These are phyloP conservation scores for Claviceps pazoutovae DNA, from an alignment of 2,329 filamentous ascomycete genomes.

Conservation along the genomic window DNA sequence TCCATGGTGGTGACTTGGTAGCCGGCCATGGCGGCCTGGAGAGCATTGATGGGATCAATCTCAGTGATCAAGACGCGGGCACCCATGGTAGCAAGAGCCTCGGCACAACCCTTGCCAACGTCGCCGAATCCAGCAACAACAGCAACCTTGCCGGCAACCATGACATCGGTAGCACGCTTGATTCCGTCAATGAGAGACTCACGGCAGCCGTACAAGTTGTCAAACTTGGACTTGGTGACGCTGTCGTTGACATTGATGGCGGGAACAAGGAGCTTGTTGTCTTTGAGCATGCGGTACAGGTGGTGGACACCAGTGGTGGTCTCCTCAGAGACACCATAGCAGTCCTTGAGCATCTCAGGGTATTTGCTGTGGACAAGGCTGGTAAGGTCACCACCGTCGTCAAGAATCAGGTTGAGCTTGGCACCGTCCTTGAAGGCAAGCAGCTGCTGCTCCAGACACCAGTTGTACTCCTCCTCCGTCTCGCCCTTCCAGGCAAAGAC, in stretches of 20 bases:
- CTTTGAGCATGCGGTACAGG: constrained; percentile 96
- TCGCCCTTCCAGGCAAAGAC: constrained; percentile 74
- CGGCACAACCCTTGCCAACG: constrained; percentile 95
- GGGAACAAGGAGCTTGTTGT: constrained; percentile 75
- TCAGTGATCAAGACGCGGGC: constrained; percentile 93
- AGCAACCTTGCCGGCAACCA: constrained; percentile 98
- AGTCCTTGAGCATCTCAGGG: constrained; percentile 94
- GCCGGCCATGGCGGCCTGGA: constrained; percentile 94
- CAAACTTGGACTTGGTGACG: constrained; percentile 99
- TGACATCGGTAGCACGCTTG: constrained; percentile 99
- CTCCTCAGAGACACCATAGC: constrained; percentile 98
- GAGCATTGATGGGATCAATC: constrained; percentile 98
- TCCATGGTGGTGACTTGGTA: constrained; percentile 98
- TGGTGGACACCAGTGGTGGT: constrained; percentile 99
- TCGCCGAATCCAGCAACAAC: constrained; percentile 98
- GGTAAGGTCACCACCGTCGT: constrained; percentile 95
- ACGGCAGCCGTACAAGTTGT: constrained; percentile 99
- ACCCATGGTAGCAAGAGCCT: constrained; percentile 94
- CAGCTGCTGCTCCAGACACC: constrained; percentile 98
- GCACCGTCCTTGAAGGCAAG: constrained; percentile 91
- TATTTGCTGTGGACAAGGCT: constrained; percentile 95
- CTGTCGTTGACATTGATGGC: constrained; percentile 99
- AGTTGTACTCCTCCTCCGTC: constrained; percentile 99
- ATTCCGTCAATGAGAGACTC: constrained; percentile 98
- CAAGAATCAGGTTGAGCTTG: constrained; percentile 96